Evolutionary conservation across 1,139 yeast species (phyloP), one percentile per base, ranked within the genome.

Genomic region (Debaryomyces subglobosus): DNA sequence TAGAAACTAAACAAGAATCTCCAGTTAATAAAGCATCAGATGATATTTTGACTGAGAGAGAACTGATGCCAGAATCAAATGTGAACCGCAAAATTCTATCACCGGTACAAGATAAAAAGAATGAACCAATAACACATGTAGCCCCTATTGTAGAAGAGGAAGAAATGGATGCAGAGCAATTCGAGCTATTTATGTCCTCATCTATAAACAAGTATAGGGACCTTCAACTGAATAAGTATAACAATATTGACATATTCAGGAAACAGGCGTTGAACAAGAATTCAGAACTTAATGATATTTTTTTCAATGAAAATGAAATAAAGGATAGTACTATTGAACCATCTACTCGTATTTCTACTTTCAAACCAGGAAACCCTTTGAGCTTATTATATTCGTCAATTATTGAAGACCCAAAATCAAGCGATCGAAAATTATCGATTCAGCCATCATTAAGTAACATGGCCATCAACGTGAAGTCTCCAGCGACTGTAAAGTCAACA

Each of bases 401-500:
- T 16, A 30, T 40, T 5, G 25, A 40, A 20, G 20, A 30, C 4
- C 43, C 43, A 18, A 30, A 23, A 20, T 40, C 36, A 30, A 40
- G 18, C 9, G 36, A 20, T 20, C 36, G 21, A 20, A 18, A n/a
- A 23, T 15, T 40, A 21, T n/a, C 35, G 12, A 25, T 35, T 35
- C 38, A 15, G 5, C 25, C 38, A 20, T 16, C 12, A 18, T n/a
- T 35, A n/a, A 24, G 38, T 5, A 20, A 39, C 10, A 45, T 12
- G n/a, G 24, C 24, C 25, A 43, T 58, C 7, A 56, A 59, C 21
- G 57, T 63, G 13, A 76, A 76, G 50, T 71, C 79, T 3, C 55
- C 69, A 0, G 71, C 81, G 7, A 75, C 77, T 5, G 74, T 70
- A 6, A 64, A 63, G 43, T 74, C 60, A 61, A 65, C 72, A 0